Evolutionary conservation across 1,284 basidiomycete genomes (phyloP).

Genomic region (Exsudoporus floridanus): DNA sequence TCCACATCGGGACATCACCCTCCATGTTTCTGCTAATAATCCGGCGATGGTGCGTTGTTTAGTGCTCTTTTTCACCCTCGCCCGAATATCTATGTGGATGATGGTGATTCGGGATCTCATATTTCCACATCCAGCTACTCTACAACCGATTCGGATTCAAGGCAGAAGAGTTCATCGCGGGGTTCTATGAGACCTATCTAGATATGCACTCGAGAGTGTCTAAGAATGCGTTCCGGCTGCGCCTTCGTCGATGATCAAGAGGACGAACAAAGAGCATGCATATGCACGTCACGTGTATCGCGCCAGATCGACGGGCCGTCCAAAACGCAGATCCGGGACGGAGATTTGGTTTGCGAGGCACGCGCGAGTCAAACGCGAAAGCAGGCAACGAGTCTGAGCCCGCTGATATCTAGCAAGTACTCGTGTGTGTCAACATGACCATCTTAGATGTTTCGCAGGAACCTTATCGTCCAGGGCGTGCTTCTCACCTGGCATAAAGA

Average conservation of each 20-base stretch:
- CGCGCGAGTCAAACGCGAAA: neutral
- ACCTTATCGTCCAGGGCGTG: neutral
- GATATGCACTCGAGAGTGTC: constrained; percentile 63
- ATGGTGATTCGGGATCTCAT: neutral
- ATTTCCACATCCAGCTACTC: constrained; percentile 49
- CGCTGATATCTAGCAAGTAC: neutral
- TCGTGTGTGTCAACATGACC: neutral
- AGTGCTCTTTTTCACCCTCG: too few relatives aligned
- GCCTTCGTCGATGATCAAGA: constrained; percentile 38
- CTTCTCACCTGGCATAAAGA: neutral
- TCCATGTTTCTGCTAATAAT: constrained; percentile 78
- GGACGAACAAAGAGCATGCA: too few relatives aligned
- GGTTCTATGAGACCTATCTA: constrained; percentile 76
- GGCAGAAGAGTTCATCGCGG: constrained; percentile 75
- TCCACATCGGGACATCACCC: constrained; percentile 68
- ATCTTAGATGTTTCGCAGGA: neutral
- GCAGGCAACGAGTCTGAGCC: neutral
- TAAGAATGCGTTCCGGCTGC: constrained; percentile 73
- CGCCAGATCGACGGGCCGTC: neutral
- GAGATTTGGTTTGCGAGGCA: neutral
- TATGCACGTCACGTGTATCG: neutral
- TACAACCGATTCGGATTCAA: constrained; percentile 85
- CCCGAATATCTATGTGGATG: neutral
- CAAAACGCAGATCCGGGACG: neutral
- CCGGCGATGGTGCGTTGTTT: constrained; percentile 65